phyloP scores from a whole-genome alignment of 148 eudicot genomes.

The Oxyria digyna region DNA sequence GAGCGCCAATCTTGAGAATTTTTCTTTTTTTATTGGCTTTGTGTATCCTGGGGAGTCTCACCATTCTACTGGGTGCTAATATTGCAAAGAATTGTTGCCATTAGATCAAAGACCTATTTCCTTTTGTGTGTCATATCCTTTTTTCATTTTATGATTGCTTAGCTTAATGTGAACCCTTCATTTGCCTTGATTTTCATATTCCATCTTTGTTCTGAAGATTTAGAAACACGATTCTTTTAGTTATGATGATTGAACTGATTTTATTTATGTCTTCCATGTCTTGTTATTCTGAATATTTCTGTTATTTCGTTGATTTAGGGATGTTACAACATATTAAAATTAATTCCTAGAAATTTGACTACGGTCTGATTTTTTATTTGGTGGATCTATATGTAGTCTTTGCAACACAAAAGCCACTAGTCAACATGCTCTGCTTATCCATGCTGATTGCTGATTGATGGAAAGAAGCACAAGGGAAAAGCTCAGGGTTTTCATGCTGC shows the following conservation, averaged over 20 bases:
- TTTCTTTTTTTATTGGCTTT: neutral
- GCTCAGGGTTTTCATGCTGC: conserved; percentile 67
- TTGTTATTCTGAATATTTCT: neutral
- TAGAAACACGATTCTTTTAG: neutral
- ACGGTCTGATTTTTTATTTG: no score
- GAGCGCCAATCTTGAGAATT: neutral
- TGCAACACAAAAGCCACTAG: conserved; percentile 83
- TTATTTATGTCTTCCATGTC: neutral
- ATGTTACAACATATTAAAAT: neutral
- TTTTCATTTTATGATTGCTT: neutral
- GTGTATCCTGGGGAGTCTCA: neutral
- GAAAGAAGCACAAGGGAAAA: conserved; percentile 82
- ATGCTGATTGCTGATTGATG: no score
- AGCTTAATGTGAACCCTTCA: neutral
- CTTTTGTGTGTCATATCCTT: neutral
- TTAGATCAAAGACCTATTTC: neutral
- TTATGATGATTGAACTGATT: neutral
- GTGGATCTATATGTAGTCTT: conserved; percentile 31
- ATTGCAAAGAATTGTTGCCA: neutral
- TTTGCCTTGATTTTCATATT: neutral
- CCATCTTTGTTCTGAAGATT: neutral
- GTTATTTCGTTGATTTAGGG: neutral
- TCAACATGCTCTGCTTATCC: conserved; percentile 71
- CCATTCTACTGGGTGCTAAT: neutral
- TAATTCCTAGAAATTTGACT: no score